phyloP scores from a whole-genome alignment of 306 rosid genomes.

The Canavalia ensiformis region DNA sequence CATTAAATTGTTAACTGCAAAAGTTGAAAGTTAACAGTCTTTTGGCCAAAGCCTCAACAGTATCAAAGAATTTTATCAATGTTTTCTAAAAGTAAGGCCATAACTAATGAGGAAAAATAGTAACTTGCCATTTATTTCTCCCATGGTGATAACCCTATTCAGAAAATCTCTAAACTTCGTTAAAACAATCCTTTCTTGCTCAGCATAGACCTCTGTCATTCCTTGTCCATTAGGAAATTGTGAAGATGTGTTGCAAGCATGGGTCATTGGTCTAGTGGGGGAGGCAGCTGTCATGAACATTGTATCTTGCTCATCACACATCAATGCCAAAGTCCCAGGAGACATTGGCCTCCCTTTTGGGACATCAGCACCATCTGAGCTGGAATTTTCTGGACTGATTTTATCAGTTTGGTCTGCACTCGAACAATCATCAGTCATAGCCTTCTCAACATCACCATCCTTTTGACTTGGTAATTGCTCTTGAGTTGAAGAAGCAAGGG shows the following conservation, averaged over 20 bases:
- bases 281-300: constrained; percentile 88
- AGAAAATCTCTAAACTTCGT: constrained; percentile 91
- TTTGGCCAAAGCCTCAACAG: too few species aligned
- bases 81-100: constrained; percentile 26
- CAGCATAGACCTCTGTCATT: constrained; percentile 82
- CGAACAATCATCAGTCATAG: constrained; percentile 75
- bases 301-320: constrained; percentile 97
- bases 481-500: constrained; percentile 77
- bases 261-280: constrained; percentile 67
- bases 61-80: constrained; percentile 4
- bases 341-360: constrained; percentile 90
- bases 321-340: constrained; percentile 98
- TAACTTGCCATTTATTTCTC: constrained; percentile 94
- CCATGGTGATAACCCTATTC: constrained; percentile 86
- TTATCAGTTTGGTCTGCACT: constrained; percentile 80
- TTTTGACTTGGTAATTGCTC: constrained; percentile 73
- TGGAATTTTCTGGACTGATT: constrained; percentile 72
- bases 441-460: constrained; percentile 72
- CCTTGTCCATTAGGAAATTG: constrained; percentile 76
- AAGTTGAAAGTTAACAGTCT: too few species aligned
- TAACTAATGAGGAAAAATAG: constrained; percentile 42
- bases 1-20: too few species aligned
- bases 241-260: constrained; percentile 71
- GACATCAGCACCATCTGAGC: constrained; percentile 80
- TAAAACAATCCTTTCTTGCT: constrained; percentile 87